A percentile compares a stretch with the other conserved stretches of the same genome.
Conservation (phyloP, 768 basidiomycete genomes). For the Calocybe indica region DNA sequence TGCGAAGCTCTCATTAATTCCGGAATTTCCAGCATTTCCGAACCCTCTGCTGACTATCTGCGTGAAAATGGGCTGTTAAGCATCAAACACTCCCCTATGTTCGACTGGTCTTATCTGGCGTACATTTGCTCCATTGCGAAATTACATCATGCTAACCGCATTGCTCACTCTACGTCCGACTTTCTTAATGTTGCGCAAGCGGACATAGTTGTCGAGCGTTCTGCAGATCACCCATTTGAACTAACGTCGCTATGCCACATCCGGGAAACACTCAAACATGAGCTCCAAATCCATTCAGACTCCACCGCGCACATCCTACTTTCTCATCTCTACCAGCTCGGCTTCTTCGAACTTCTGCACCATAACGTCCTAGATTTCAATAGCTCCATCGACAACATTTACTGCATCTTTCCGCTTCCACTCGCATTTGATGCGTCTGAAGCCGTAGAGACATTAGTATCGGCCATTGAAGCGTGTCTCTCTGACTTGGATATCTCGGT, state of each 20-base stretch:
- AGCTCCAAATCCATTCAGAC: conserved; percentile 53
- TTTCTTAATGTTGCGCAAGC: conserved; percentile 38
- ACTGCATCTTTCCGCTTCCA: conserved; percentile 63
- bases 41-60: conserved; percentile 45
- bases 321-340: conserved; percentile 53
- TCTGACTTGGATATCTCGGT: conserved; percentile 64
- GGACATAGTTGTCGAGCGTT: conserved; percentile 14
- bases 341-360: conserved; percentile 52
- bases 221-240: conserved; percentile 44
- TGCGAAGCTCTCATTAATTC: conserved; percentile 48
- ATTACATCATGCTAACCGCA: conserved; percentile 23
- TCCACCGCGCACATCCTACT: conserved; percentile 46
- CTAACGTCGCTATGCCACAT: conserved; percentile 54
- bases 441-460: conserved; percentile 67
- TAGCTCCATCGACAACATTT: conserved; percentile 23
- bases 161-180: conserved; percentile 24
- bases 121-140: conserved; percentile 59
- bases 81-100: conserved; percentile 46
- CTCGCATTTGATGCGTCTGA: conserved; percentile 65
- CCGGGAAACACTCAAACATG: conserved; percentile 50
- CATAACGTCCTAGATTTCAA: conserved; percentile 29
- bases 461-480: conserved; percentile 66
- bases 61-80: conserved; percentile 39
- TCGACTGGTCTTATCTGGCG: conserved; percentile 60
- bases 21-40: conserved; percentile 35